These are phyloP conservation scores for Sphagnum contortum DNA, from an alignment of 225 moss, liverwort and hornwort species.

Conservation along the genomic window DNA sequence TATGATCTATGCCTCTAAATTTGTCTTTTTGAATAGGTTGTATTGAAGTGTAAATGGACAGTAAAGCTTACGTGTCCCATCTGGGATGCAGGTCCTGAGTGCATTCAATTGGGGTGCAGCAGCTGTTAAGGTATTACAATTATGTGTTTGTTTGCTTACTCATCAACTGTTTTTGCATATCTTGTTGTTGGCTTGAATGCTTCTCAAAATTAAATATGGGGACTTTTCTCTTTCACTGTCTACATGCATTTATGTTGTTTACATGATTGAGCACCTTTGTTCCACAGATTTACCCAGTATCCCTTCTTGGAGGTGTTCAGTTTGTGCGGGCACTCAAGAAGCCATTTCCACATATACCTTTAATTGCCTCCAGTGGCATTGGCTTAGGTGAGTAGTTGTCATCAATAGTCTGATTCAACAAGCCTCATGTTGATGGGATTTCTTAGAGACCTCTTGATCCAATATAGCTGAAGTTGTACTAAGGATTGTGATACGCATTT, in stretches of 20 bases:
- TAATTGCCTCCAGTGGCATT: slow-evolving; percentile 59
- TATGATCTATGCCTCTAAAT: slow-evolving; percentile 9
- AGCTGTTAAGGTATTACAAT: slow-evolving; percentile 55
- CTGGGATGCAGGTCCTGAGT: slow-evolving; percentile 43
- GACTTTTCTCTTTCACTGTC: no score
- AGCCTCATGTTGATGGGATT: no score
- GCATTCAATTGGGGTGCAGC: slow-evolving; percentile 62
- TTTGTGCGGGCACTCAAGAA: slow-evolving; percentile 38
- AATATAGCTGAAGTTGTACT: no score
- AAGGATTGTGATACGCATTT: no score
- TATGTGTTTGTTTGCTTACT: no score
- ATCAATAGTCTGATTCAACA: no score
- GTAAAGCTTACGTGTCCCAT: no score
- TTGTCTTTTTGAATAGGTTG: not conserved
- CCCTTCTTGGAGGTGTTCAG: slow-evolving; percentile 50
- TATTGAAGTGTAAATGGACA: not conserved
- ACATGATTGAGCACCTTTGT: not conserved
- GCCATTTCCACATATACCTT: slow-evolving; percentile 42
- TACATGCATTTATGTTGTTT: no score
- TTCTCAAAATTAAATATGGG: no score
- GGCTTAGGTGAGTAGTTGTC: slow-evolving; percentile 22
- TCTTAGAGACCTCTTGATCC: no score
- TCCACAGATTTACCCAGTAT: slow-evolving; percentile 64
- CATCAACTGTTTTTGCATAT: no score
- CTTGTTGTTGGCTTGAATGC: no score